Base-by-base conservation (phyloP, 148 eudicot genomes). In the Diospyros kaki region DNA sequence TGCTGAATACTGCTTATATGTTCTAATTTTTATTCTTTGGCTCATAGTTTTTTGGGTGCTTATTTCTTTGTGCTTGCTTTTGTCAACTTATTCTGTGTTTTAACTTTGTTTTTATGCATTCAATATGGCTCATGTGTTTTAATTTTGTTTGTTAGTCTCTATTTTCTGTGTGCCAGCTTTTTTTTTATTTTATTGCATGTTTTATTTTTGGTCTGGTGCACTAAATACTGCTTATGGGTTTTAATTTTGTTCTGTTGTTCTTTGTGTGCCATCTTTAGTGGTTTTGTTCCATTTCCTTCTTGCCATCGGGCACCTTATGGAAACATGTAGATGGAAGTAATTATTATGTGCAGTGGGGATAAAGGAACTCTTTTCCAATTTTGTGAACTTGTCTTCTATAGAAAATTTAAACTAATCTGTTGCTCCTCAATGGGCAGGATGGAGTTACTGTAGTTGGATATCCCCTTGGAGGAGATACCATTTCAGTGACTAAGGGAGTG, bases 391-490 rank as follows among this genome's bases (percentile, higher is more conserved):
- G 39, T 71, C 56, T 61, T 42, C 7, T 59, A 43, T 51, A 10
- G 48, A 54, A 43, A 63, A 46, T 38, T 64, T 64, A 64, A 69
- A 62, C 58, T 40, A 6, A 58, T 43, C 14, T 50, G 66, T 78
- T 50, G 41, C 67, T 73, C 73, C 55, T 46, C 17, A 50, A 54
- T 83, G 81, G 64, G 79, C 96, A 94, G 98, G 98, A 92, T 86
- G 39, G 96, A n/a, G 98, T 94, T 41, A 94, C 98, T 81, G 97
- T 94, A 66, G 98, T 94, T 38, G 98, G 98, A 46, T 94, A 94
- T 85, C 98, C 98, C 48, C 97, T 92, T 80, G 98, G 98, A 77
- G 98, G 98, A 76, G 98, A 92, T 83, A 94, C 98, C 66, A 94
- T 94, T 80, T 94, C 98, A 77, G 98, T 94, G 81, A 92, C 97